Evolutionary conservation across 2,329 filamentous ascomycete species (phyloP), one percentile per base, ranked within the genome.

Genomic region (Diaporthe aspalathi): DNA sequence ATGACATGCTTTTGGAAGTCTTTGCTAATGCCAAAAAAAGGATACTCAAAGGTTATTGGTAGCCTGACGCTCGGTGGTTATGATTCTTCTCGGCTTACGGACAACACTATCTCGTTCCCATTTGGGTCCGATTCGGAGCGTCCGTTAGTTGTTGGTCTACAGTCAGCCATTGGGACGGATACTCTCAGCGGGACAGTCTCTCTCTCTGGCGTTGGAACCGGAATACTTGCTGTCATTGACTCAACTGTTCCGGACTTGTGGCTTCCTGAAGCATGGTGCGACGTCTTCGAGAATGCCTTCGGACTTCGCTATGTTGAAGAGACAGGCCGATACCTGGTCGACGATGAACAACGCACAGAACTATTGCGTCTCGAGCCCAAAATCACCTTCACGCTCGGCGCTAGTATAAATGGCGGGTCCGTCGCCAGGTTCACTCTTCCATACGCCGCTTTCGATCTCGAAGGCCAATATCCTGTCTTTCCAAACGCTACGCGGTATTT

Each of bases 121-220:
- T 65, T 65, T 32, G 60, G 60, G 16, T 38, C 60, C 29, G 60
- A 65, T 50, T 50, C 60, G 27, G 60, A 65, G 24, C 60, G 27
- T 35, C 60, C 60, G 4, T 38, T 65, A 24, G 60, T 65, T n/a
- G 60, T 65, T 16, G 60, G 60, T 17, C 45, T 65, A 14, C 60
- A 65, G 60, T 65, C 60, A 27, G 60, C 60, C 7, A 50, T 65
- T 14, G 60, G 45, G 45, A 50, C 29, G 5, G 27, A 65, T n/a
- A 65, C 60, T 47, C 60, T 32, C 14, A 38, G 50, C 20, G 60
- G 60, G 29, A 65, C 60, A 6, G n/a, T 65, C n/a, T 50, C 60
- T 27, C n/a, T 65, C 5, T 65, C 60, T 12, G 60, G 60, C 14
- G 45, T 65, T 38, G 43, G 27, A 8, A 50, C 29, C 12, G 60